These are phyloP conservation scores for Royoungia palumana DNA, from an alignment of 768 basidiomycete genomes.

Conservation along the genomic window DNA sequence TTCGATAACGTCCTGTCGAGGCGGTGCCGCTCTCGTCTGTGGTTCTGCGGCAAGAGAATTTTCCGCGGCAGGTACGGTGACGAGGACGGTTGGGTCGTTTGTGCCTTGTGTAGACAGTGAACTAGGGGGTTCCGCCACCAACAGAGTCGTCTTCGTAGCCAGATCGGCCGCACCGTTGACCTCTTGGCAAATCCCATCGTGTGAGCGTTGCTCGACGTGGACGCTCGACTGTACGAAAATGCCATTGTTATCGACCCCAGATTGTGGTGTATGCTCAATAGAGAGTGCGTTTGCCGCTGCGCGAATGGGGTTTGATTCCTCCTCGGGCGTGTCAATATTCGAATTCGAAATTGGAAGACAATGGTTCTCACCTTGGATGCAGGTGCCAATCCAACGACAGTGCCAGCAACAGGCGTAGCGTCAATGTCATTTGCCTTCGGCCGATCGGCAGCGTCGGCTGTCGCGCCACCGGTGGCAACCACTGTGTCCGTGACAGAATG, in stretches of 20 bases:
- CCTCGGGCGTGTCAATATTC: slow-evolving; percentile 6
- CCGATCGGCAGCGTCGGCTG: slow-evolving; percentile 17
- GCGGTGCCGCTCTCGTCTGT: background rate
- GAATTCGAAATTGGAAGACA: background rate
- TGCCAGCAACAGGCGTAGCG: background rate
- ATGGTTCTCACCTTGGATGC: slow-evolving; percentile 13
- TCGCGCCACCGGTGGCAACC: slow-evolving; percentile 20
- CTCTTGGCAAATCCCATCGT: background rate
- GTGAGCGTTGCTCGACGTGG: slow-evolving; percentile 4
- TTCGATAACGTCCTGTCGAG: background rate
- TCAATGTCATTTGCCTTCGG: slow-evolving; percentile 3
- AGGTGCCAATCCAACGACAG: background rate
- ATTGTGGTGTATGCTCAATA: slow-evolving; percentile 14
- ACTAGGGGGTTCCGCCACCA: slow-evolving; percentile 2
- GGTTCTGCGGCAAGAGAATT: background rate
- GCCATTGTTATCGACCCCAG: slow-evolving; percentile 1
- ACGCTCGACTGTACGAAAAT: background rate
- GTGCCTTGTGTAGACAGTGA: background rate
- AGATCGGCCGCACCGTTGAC: background rate
- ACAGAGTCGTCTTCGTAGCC: background rate
- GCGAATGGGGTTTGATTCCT: slow-evolving; percentile 1
- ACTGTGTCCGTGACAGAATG: slow-evolving; percentile 9
- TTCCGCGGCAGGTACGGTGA: background rate
- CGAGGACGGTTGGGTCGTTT: background rate
- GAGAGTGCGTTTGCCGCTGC: slow-evolving; percentile 9